Base-by-base conservation (phyloP, 495 filamentous ascomycete species). In the Bryoglossum gracile region DNA sequence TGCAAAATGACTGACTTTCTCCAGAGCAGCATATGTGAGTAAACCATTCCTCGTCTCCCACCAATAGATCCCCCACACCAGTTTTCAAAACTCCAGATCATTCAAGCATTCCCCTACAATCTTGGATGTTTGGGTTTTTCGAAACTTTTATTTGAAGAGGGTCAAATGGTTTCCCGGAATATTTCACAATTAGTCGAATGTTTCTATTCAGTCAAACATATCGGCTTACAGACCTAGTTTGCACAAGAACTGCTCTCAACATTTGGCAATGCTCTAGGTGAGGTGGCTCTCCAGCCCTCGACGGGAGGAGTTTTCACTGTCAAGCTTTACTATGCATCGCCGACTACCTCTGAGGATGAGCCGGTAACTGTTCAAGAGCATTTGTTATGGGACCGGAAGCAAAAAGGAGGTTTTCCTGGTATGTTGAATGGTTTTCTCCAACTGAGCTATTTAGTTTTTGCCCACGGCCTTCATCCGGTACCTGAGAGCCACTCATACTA, bases 181-280 rank as follows among this genome's bases (percentile, higher is more conserved):
- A n/a, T n/a, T n/a, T n/a, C n/a, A n/a, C n/a, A n/a, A n/a, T n/a
- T n/a, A n/a, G n/a, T n/a, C n/a, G n/a, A n/a, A n/a, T n/a, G n/a
- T n/a, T n/a, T n/a, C n/a, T n/a, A n/a, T n/a, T n/a, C n/a, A n/a
- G n/a, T n/a, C n/a, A n/a, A n/a, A n/a, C n/a, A n/a, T n/a, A n/a
- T n/a, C n/a, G n/a, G n/a, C n/a, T n/a, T n/a, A n/a, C n/a, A n/a
- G n/a, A n/a, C n/a, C n/a, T 33, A 51, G 30, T 45, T 86, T 68
- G 89, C 86, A 36, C 92, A 98, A 78, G 92, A 98, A 68, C 86
- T 98, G 44, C 82, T 98, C 50, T 92, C 87, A n/a, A 98, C 92
- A 5, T 98, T 98, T 71, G 74, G 76, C 42, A 89, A 81, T 10
- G 73, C 81, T 46, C 74, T 98, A 0, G 89, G 91, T 37, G 91